These are phyloP conservation scores for Colletotrichum ledebouriae DNA, from an alignment of 2,329 filamentous ascomycete species.

Conservation along the genomic window DNA sequence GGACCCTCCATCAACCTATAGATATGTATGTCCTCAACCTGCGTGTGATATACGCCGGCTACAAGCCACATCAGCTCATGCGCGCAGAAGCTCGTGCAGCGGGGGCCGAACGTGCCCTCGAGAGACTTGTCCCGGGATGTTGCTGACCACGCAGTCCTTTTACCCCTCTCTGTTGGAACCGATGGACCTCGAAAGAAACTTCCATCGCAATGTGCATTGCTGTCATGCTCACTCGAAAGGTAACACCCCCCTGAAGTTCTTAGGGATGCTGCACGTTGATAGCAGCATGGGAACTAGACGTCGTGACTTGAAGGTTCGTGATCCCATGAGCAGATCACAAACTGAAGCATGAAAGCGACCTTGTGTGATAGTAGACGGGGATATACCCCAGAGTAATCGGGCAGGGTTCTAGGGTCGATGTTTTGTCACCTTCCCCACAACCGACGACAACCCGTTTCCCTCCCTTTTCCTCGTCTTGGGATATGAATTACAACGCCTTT, in stretches of 20 bases:
- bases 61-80: slow-evolving; percentile 28
- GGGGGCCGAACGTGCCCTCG: background rate
- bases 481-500: background rate
- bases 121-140: slow-evolving; percentile 1
- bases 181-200: background rate
- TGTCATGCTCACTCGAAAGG: background rate
- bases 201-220: background rate
- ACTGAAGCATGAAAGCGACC: background rate
- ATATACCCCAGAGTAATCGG: slow-evolving; percentile 21
- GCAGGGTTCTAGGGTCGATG: slow-evolving; percentile 29
- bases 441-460: slow-evolving; percentile 1
- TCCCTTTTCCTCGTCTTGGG: background rate
- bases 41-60: slow-evolving; percentile 26
- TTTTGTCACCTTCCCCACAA: slow-evolving; percentile 26
- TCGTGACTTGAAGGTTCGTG: slow-evolving; percentile 1
- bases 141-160: slow-evolving; percentile 5
- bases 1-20: slow-evolving; percentile 12
- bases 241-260: background rate
- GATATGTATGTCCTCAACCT: slow-evolving; percentile 5
- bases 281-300: background rate
- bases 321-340: slow-evolving; percentile 21
- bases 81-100: slow-evolving; percentile 27
- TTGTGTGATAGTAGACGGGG: slow-evolving; percentile 28
- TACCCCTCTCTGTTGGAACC: background rate
- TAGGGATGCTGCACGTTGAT: background rate